These are phyloP conservation scores for Nannizzia gypsea DNA, from an alignment of 2,329 filamentous ascomycete genomes.

Conservation along the genomic window DNA sequence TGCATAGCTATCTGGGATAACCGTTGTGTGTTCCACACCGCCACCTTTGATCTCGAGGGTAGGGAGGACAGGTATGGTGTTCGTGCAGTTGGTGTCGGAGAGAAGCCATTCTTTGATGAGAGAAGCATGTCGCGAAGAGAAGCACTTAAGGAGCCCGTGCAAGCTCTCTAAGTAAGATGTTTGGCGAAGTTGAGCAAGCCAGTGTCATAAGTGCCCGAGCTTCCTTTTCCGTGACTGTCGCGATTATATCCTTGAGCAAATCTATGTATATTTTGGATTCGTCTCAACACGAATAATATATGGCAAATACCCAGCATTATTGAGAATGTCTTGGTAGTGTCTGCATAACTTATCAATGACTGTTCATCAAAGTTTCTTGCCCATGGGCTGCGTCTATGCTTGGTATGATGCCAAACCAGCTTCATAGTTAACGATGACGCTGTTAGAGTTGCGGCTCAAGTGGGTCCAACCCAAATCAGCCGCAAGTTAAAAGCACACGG, in stretches of 20 bases:
- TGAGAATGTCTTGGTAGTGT: neutral
- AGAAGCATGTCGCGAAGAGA: slow-evolving; percentile 21
- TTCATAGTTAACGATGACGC: neutral
- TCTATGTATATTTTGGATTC: too few species aligned
- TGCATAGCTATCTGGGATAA: slow-evolving; percentile 47
- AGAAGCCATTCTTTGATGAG: slow-evolving; percentile 44
- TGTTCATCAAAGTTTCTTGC: neutral
- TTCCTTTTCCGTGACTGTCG: neutral
- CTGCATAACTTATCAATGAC: neutral
- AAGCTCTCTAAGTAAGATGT: neutral
- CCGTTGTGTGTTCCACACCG: slow-evolving; percentile 44
- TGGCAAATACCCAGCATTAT: too few species aligned
- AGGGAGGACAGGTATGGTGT: slow-evolving; percentile 40
- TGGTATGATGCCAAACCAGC: neutral
- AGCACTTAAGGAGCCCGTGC: slow-evolving; percentile 13
- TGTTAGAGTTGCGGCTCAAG: neutral
- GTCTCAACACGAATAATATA: too few species aligned
- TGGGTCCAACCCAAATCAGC: neutral
- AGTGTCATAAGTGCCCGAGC: neutral
- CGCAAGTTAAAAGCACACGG: neutral
- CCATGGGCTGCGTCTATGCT: neutral
- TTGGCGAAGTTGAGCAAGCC: neutral
- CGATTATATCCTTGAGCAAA: too few species aligned
- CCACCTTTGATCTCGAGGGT: slow-evolving; percentile 41
- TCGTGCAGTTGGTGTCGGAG: slow-evolving; percentile 43